Evolutionary conservation across 2,329 filamentous ascomycete genomes (phyloP).

Genomic region (Blastomyces emzantsi): DNA sequence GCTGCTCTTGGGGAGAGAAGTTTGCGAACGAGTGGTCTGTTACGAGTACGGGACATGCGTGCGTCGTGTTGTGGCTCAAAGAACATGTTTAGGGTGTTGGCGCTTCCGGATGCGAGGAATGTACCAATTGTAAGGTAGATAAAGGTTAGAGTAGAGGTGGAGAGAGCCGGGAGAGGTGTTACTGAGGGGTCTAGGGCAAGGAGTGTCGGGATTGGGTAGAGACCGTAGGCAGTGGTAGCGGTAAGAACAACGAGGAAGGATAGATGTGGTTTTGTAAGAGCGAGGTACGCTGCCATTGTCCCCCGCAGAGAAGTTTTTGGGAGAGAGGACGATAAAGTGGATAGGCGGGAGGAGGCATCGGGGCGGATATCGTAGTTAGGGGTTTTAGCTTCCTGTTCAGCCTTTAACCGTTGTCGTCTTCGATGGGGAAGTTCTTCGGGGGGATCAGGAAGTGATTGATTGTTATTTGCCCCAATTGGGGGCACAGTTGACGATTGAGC

Average conservation of each 20-base stretch:
- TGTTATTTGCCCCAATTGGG: not conserved
- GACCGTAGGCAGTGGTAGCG: conserved; percentile 79
- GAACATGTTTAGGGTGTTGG: conserved; percentile 95
- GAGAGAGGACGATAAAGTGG: conserved; percentile 48
- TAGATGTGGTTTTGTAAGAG: conserved; percentile 90
- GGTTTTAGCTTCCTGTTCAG: conserved; percentile 20
- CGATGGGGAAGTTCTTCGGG: conserved; percentile 34
- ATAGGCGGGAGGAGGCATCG: conserved; percentile 54
- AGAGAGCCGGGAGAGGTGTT: conserved; percentile 50
- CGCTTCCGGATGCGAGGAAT: conserved; percentile 76
- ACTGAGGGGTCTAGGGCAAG: conserved; percentile 71
- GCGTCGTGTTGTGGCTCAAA: conserved; percentile 87
- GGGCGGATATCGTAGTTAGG: conserved; percentile 39
- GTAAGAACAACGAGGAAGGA: conserved; percentile 86
- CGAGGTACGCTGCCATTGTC: conserved; percentile 68
- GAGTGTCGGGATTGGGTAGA: conserved; percentile 86
- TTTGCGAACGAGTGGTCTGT: conserved; percentile 75
- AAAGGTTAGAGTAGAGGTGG: conserved; percentile 71
- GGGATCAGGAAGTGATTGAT: conserved; percentile 1
- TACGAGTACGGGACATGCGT: conserved; percentile 86
- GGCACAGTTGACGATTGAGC: not conserved
- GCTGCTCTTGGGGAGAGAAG: conserved; percentile 66
- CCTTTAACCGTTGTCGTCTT: conserved; percentile 36
- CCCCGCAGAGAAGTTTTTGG: conserved; percentile 53
- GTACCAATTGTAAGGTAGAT: conserved; percentile 88